Percentiles rank a stretch among this genome's conserved stretches.
These are phyloP conservation scores for Penicillium goetzii DNA, from an alignment of 495 filamentous ascomycete species.

Conservation along the genomic window DNA sequence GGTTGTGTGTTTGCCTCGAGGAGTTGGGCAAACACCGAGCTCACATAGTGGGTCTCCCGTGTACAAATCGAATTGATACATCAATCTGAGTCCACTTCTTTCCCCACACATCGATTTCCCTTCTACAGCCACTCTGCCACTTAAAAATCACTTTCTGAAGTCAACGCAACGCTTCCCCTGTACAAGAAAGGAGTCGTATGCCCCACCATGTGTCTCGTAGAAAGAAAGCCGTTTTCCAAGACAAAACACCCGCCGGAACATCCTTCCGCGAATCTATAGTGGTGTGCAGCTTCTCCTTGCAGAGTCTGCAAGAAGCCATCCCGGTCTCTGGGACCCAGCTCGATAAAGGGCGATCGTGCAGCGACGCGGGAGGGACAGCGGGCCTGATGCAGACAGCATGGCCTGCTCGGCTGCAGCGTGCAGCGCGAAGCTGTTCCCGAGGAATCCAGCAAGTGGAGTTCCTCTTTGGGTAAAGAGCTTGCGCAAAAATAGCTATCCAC, in stretches of 20 bases:
- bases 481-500: background rate
- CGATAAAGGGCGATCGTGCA: slow-evolving; percentile 25
- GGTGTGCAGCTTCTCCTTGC: slow-evolving; percentile 27
- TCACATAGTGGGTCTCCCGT: background rate
- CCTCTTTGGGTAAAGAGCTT: slow-evolving; percentile 2
- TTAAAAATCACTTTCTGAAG: background rate
- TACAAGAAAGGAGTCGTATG: slow-evolving; percentile 3
- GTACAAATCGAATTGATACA: background rate
- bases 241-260: slow-evolving; percentile 23
- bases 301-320: slow-evolving; percentile 17
- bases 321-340: slow-evolving; percentile 22
- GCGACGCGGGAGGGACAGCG: slow-evolving; percentile 20
- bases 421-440: slow-evolving; percentile 11
- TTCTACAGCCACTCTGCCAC: background rate
- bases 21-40: background rate
- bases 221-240: slow-evolving; percentile 14
- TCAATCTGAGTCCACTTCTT: background rate
- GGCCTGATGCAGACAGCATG: slow-evolving; percentile 13
- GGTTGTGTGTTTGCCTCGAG: slow-evolving; percentile 6
- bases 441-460: slow-evolving; percentile 3
- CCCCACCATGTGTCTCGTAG: slow-evolving; percentile 26
- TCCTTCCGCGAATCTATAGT: slow-evolving; percentile 15
- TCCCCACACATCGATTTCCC: background rate
- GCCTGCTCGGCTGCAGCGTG: slow-evolving; percentile 15
- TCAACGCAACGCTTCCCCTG: slow-evolving; percentile 10